Evolutionary conservation across 2,329 filamentous ascomycete genomes (phyloP), one percentile per base, ranked within the genome.

Genomic region (Didymella sp.): DNA sequence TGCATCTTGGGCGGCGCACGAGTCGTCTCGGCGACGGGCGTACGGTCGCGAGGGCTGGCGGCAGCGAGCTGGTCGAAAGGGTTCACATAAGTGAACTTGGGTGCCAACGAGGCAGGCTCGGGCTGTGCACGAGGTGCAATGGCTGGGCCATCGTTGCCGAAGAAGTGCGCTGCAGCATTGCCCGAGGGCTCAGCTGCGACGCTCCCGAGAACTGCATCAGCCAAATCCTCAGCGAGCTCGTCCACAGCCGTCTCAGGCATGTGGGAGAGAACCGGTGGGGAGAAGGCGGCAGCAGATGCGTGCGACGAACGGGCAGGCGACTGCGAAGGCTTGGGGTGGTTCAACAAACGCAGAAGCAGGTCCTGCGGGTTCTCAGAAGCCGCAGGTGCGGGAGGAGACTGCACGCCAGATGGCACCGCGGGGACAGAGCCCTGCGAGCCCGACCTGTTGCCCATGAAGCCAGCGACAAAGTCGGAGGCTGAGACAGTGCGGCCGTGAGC

Each of bases 291-390:
- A 24, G 62, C 58, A 35, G 70, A 69, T 24, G 66, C 67, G 21
- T 63, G 64, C 44, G 69, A 64, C 2, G 67, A 68, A 45, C 66
- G 66, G 37, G 57, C 62, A 51, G 73, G 71, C 28, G 65, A 66
- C 68, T 67, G 75, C 51, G 75, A 60, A 3, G 76, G 76, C 64
- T 78, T 92, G 49, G 90, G 87, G 45, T 89, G 88, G 70, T 92
- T 95, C 62, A 99, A 84, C 56, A 98, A 82, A 67, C 91, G 89
- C 60, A 98, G 86, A 44, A 99, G 82, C 71, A 95, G 90, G 62
- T 94, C 88, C 76, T 96, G 90, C 4, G 92, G 91, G 74, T 92
- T 89, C 43, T 86, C 83, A 43, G 74, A 62, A 33, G 74, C 62
- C 17, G 66, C 64, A 13, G 71, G 63, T 33, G 70, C 59, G n/a